Evolutionary conservation across 2,329 filamentous ascomycete genomes (phyloP).

Genomic region (Dendrostoma leiphaemia): DNA sequence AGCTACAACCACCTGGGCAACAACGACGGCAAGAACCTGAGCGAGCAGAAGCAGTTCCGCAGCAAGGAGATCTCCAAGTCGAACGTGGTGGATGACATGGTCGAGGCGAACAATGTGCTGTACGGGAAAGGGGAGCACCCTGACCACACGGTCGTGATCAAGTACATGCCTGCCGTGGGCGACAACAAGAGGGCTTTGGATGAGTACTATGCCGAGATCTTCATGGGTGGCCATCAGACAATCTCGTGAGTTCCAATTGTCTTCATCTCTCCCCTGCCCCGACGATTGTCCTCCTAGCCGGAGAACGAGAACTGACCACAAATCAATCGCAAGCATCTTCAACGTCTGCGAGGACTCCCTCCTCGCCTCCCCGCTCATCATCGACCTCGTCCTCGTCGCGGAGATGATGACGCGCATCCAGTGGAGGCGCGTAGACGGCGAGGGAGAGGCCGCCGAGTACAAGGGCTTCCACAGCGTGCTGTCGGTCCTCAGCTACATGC

Average conservation of each 20-base stretch:
- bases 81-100: constrained; percentile 99
- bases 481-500: constrained; percentile 98
- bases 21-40: constrained; percentile 98
- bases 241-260: constrained; percentile 61
- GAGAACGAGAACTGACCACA: not conserved
- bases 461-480: constrained; percentile 96
- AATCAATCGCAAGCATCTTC: constrained; percentile 64
- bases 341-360: constrained; percentile 99
- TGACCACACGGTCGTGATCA: constrained; percentile 98
- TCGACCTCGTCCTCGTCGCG: constrained; percentile 86
- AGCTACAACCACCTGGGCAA: constrained; percentile 99
- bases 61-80: constrained; percentile 99
- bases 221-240: constrained; percentile 97
- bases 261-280: not conserved
- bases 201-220: constrained; percentile 99
- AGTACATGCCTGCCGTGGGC: constrained; percentile 98
- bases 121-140: constrained; percentile 93
- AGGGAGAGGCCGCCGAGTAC: constrained; percentile 64
- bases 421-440: constrained; percentile 71
- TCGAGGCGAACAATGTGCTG: constrained; percentile 87
- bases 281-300: no score
- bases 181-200: constrained; percentile 99
- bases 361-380: constrained; percentile 92
- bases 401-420: constrained; percentile 99
- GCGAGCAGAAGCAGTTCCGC: constrained; percentile 96